Evolutionary conservation across 2,329 filamentous ascomycete species (phyloP), one percentile per base, ranked within the genome.

Genomic region (Fusarium ramigenum): DNA sequence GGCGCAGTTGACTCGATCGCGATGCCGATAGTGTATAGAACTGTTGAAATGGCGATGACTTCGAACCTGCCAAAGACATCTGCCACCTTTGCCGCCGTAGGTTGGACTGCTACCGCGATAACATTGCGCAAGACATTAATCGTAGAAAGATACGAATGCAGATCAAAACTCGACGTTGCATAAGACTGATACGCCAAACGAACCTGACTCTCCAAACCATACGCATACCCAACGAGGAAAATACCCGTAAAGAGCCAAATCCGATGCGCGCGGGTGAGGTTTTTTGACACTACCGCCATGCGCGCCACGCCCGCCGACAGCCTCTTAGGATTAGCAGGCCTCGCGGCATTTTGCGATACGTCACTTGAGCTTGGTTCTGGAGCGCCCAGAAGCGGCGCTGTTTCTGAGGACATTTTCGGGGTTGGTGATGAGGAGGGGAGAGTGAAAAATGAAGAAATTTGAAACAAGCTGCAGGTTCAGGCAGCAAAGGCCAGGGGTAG

Each of bases 11-110:
- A 84, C 77, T 91, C 88, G 36, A 91, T 80, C 10, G 88, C 84
- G 9, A 89, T 88, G 18, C 86, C 86, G 56, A 82, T 30, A 2
- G 87, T 84, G 65, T 91, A 91, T 65, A 91, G 88, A 16, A 89
- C 50, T 2, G 89, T 85, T 0, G 88, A 87, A 3, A 89, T 78
- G 7, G 86, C 77, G 18, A 92, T 84, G 39, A 91, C 81, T 77
- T 92, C 89, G 25, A 89, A 84, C 65, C 90, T 85, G 25, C 90
- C 90, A 73, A 92, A 90, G 15, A 91, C 87, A 73, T 90, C 90
- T 23, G 90, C 88, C 63, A 92, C 84, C 73, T 91, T 91, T 15
- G 89, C 90, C 0, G 87, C 87, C 0, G 89, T 87, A 36, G 84
- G 90, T 81, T 89, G 81, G 7, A 87, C 86, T 5, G 88, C 89